Conservation (phyloP, 176 grass and related monocot species). For the Poa annua region DNA sequence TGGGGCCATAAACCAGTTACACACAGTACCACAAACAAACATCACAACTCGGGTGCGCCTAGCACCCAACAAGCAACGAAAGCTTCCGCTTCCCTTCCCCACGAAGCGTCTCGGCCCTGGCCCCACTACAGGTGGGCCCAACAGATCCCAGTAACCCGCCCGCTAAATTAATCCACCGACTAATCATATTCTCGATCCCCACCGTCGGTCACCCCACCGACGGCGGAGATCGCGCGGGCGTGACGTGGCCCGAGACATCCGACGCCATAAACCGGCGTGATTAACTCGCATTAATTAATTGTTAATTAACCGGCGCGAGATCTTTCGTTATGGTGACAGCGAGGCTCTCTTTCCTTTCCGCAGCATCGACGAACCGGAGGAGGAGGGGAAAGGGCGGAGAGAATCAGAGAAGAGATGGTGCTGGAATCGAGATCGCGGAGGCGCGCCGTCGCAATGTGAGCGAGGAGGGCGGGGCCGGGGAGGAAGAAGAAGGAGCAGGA, state of each 20-base stretch:
- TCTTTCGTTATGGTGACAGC: background rate
- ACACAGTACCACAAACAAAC: too few relatives aligned
- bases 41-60: background rate
- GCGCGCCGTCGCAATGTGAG: conserved; percentile 38
- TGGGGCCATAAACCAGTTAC: too few relatives aligned
- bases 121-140: conserved; percentile 8
- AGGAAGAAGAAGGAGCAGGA: background rate
- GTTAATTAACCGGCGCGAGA: background rate
- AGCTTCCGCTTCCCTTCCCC: background rate
- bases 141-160: background rate
- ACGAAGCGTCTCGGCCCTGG: conserved; percentile 10
- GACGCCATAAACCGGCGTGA: conserved; percentile 18
- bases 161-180: background rate
- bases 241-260: conserved; percentile 36
- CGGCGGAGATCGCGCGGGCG: background rate
- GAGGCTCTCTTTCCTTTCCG: background rate
- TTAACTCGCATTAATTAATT: conserved; percentile 12
- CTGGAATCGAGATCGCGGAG: conserved; percentile 6
- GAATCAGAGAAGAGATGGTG: background rate
- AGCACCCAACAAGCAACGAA: background rate
- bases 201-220: background rate
- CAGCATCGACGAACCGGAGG: conserved; percentile 21
- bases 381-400: background rate
- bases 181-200: background rate
- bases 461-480: background rate